These are phyloP conservation scores for Ophiosphaerella herpotricha DNA, from an alignment of 2,329 filamentous ascomycete species.

Conservation along the genomic window DNA sequence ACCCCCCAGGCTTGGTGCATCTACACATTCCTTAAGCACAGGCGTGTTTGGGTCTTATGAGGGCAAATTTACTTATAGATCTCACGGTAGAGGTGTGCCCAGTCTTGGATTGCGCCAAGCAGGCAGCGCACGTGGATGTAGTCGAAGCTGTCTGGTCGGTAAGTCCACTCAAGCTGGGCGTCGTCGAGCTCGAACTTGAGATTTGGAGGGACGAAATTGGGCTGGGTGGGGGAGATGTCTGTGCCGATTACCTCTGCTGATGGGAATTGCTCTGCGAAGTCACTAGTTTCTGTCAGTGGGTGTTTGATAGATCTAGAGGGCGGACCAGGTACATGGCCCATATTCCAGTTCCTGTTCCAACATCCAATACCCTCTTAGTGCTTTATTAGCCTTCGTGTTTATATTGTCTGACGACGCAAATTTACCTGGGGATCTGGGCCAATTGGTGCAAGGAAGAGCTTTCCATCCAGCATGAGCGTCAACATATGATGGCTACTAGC, in stretches of 20 bases:
- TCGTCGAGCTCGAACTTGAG: conserved; percentile 41
- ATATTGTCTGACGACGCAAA: background rate
- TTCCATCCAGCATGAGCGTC: conserved; percentile 27
- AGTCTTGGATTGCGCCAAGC: conserved; percentile 26
- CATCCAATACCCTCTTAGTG: conserved; percentile 38
- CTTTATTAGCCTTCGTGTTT: no score
- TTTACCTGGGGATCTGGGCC: conserved; percentile 23
- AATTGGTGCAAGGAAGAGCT: conserved; percentile 30
- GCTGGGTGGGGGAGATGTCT: conserved; percentile 49
- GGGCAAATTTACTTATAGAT: conserved; percentile 21
- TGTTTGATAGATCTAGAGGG: background rate
- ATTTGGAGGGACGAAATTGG: conserved; percentile 39
- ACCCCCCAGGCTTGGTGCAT: conserved; percentile 38
- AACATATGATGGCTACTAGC: conserved; percentile 30
- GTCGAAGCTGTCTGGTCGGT: conserved; percentile 27
- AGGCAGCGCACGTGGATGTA: conserved; percentile 26
- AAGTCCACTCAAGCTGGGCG: conserved; percentile 36
- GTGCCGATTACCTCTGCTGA: conserved; percentile 41
- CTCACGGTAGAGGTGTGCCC: conserved; percentile 27
- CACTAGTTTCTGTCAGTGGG: conserved; percentile 16
- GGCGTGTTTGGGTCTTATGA: background rate
- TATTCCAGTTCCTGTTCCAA: conserved; percentile 50
- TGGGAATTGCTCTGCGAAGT: conserved; percentile 48
- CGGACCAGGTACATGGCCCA: conserved; percentile 44
- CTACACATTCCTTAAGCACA: conserved; percentile 4